These are phyloP conservation scores for Penicillium angulare DNA, from an alignment of 495 filamentous ascomycete species.

Conservation along the genomic window DNA sequence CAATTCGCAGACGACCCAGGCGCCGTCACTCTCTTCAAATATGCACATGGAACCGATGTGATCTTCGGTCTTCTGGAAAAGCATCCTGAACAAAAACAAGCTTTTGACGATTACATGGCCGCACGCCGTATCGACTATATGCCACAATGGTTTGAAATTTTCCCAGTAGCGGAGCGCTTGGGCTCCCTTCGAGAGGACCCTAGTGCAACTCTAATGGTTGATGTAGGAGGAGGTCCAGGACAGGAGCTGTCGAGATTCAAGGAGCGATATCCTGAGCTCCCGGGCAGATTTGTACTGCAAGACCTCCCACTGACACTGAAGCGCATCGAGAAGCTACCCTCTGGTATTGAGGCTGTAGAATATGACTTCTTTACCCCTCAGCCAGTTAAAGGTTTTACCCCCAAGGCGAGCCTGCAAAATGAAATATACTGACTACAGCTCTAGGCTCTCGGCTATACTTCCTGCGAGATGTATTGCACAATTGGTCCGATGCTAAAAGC, in stretches of 20 bases:
- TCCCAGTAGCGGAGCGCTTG: constrained; percentile 6
- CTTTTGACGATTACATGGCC: constrained; percentile 29
- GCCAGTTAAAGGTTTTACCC: constrained; percentile 39
- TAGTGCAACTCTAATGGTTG: constrained; percentile 41
- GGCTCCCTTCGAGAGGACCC: constrained; percentile 12
- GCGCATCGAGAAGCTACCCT: constrained; percentile 23
- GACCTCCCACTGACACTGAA: constrained; percentile 43
- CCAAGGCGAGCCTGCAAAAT: background rate
- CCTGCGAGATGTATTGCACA: constrained; percentile 38
- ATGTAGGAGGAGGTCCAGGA: constrained; percentile 48
- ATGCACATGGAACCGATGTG: constrained; percentile 16
- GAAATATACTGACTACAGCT: background rate
- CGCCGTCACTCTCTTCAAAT: constrained; percentile 20
- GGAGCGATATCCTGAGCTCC: constrained; percentile 24
- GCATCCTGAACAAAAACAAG: constrained; percentile 21
- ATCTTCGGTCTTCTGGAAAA: constrained; percentile 22
- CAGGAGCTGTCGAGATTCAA: constrained; percentile 43
- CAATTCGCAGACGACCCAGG: constrained; percentile 22
- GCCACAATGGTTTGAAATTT: constrained; percentile 26
- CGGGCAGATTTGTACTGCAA: constrained; percentile 49
- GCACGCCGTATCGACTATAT: constrained; percentile 21
- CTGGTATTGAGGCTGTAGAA: constrained; percentile 29
- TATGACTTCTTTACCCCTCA: constrained; percentile 46
- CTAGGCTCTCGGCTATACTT: constrained; percentile 43
- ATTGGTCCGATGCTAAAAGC: constrained; percentile 33